These are phyloP conservation scores for Scedosporium dehoogii DNA, from an alignment of 2,329 filamentous ascomycete species.

Conservation along the genomic window DNA sequence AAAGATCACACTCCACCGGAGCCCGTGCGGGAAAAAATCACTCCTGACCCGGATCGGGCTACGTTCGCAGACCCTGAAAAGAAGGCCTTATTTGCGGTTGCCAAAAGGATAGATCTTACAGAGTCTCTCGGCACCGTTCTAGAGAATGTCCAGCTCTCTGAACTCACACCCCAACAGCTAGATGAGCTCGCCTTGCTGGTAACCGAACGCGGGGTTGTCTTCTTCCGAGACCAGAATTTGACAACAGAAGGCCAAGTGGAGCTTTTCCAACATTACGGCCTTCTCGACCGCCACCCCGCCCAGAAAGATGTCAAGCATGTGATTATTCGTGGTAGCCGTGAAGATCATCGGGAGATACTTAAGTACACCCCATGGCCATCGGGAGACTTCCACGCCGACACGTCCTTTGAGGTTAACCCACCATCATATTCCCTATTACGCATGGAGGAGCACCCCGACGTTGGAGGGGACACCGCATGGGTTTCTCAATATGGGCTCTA, in stretches of 20 bases:
- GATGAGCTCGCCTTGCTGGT: constrained; percentile 40
- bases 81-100: constrained; percentile 28
- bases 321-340: constrained; percentile 31
- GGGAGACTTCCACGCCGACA: constrained; percentile 38
- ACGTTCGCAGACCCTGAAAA: constrained; percentile 33
- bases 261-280: constrained; percentile 38
- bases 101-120: constrained; percentile 28
- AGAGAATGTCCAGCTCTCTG: constrained; percentile 31
- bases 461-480: constrained; percentile 38
- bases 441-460: constrained; percentile 37
- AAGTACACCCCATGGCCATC: constrained; percentile 37
- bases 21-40: background rate
- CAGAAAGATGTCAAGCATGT: constrained; percentile 31
- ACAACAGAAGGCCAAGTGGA: constrained; percentile 29
- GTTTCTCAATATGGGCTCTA: constrained; percentile 35
- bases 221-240: constrained; percentile 38
- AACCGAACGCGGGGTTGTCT: constrained; percentile 35
- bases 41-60: constrained; percentile 20
- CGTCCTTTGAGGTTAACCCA: constrained; percentile 39
- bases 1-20: constrained; percentile 29
- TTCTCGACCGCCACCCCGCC: constrained; percentile 34
- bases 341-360: constrained; percentile 32
- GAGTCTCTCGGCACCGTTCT: constrained; percentile 31
- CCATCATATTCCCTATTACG: constrained; percentile 39
- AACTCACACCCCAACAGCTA: constrained; percentile 31